Evolutionary conservation across 2,329 filamentous ascomycete genomes (phyloP).

Genomic region (Colletotrichum graminicola): DNA sequence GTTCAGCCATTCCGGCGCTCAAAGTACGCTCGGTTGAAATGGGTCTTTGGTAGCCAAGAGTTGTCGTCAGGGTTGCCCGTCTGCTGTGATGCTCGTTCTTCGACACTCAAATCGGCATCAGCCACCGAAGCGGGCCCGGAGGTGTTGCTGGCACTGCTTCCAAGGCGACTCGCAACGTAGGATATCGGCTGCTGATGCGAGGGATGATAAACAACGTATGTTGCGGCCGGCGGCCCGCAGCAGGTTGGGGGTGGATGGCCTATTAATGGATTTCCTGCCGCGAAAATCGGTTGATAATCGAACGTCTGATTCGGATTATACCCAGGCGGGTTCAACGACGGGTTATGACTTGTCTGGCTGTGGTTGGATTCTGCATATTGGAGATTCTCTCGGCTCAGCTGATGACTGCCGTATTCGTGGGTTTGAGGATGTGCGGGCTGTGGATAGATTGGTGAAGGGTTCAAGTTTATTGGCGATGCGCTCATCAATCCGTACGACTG

Average conservation of each 20-base stretch:
- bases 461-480: constrained; percentile 4
- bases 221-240: background rate
- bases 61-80: background rate
- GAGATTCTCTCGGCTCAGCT: background rate
- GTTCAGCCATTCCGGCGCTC: constrained; percentile 2
- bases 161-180: constrained; percentile 11
- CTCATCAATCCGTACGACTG: constrained; percentile 9
- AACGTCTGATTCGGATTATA: constrained; percentile 22
- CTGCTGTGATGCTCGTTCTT: constrained; percentile 19
- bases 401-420: constrained; percentile 8
- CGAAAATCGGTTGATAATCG: constrained; percentile 19
- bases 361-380: constrained; percentile 10
- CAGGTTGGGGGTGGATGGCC: constrained; percentile 14
- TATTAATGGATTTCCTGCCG: background rate
- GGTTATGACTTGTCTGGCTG: background rate
- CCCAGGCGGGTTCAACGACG: constrained; percentile 11
- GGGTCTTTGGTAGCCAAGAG: constrained; percentile 6
- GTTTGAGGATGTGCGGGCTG: background rate
- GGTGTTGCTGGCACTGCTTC: background rate
- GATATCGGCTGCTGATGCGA: constrained; percentile 4
- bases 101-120: constrained; percentile 16
- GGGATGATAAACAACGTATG: constrained; percentile 14
- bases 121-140: constrained; percentile 10
- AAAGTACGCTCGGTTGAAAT: constrained; percentile 1
- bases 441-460: constrained; percentile 6